Percentiles rank a stretch among this genome's conserved stretches.
These are phyloP conservation scores for Colletotrichum tropicale DNA, from an alignment of 2,329 filamentous ascomycete genomes.

Conservation along the genomic window DNA sequence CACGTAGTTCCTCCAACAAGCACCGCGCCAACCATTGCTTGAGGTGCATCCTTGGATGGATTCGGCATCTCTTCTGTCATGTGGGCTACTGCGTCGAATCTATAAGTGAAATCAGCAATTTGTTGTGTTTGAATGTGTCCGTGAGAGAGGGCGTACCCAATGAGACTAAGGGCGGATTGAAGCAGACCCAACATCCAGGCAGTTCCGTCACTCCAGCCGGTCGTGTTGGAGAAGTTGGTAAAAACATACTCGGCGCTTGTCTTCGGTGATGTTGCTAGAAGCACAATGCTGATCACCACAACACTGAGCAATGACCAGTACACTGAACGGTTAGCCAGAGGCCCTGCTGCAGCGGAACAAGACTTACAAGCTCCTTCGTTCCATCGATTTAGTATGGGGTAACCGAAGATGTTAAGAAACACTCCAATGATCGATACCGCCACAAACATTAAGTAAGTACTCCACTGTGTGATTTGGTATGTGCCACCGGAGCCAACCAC, in stretches of 20 bases:
- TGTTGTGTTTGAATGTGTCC: conserved; percentile 18
- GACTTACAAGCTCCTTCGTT: conserved; percentile 43
- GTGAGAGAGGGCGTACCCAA: conserved; percentile 47
- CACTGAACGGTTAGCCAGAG: conserved; percentile 24
- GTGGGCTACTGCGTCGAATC: conserved; percentile 39
- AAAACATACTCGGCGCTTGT: conserved; percentile 48
- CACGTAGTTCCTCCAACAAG: conserved; percentile 46
- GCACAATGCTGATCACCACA: conserved; percentile 45
- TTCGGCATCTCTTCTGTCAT: conserved; percentile 36
- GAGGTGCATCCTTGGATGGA: conserved; percentile 33
- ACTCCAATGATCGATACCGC: conserved; percentile 40
- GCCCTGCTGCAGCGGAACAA: neutral
- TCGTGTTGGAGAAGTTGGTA: conserved; percentile 46
- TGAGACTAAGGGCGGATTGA: conserved; percentile 38
- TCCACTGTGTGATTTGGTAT: conserved; percentile 40
- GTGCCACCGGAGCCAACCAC: conserved; percentile 41
- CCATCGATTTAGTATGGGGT: conserved; percentile 43
- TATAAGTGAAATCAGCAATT: neutral
- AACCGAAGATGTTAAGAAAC: conserved; percentile 44
- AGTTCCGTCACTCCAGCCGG: conserved; percentile 49
- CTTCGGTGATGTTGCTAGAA: conserved; percentile 47
- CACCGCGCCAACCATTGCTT: conserved; percentile 36
- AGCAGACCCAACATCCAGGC: conserved; percentile 52
- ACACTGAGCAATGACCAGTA: conserved; percentile 47
- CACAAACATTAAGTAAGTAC: conserved; percentile 47